These are phyloP conservation scores for Xylaria acuta DNA, from an alignment of 495 filamentous ascomycete species.

Conservation along the genomic window DNA sequence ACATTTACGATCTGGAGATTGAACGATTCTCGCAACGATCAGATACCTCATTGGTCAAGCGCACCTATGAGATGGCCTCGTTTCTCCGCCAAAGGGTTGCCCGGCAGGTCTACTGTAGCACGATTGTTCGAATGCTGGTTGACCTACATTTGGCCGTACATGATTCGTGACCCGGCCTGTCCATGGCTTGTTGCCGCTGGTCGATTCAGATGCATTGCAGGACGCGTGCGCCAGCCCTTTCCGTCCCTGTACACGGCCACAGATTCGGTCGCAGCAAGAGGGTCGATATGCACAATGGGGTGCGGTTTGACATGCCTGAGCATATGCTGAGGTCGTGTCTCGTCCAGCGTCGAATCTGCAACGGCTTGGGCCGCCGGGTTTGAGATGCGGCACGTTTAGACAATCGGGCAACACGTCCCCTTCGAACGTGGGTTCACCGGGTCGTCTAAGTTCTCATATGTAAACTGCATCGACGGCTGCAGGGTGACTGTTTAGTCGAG, in stretches of 20 bases:
- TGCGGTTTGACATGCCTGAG: conserved; percentile 19
- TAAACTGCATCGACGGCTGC: conserved; percentile 20
- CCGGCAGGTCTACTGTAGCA: conserved; percentile 18
- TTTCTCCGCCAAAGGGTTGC: background rate
- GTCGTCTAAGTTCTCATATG: conserved; percentile 5
- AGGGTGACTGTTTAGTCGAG: conserved; percentile 18
- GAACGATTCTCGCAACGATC: conserved; percentile 12
- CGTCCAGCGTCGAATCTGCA: background rate
- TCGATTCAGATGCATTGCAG: conserved; percentile 14
- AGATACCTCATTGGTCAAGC: conserved; percentile 1
- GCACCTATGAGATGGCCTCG: conserved; percentile 8
- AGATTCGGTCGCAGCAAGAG: conserved; percentile 17
- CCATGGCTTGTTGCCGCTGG: background rate
- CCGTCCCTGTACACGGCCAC: conserved; percentile 13
- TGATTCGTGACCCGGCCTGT: conserved; percentile 15
- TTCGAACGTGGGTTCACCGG: conserved; percentile 7
- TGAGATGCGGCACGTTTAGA: background rate
- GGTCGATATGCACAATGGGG: conserved; percentile 15
- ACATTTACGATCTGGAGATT: conserved; percentile 13
- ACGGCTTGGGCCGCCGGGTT: conserved; percentile 6
- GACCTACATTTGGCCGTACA: conserved; percentile 16
- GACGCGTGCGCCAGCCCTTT: background rate
- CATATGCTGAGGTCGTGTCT: background rate
- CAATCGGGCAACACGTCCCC: background rate
- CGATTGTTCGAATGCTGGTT: conserved; percentile 10